Evolutionary conservation across 139 green algal species (phyloP), one percentile per base, ranked within the genome.

Genomic region (Nannochloris sp.): DNA sequence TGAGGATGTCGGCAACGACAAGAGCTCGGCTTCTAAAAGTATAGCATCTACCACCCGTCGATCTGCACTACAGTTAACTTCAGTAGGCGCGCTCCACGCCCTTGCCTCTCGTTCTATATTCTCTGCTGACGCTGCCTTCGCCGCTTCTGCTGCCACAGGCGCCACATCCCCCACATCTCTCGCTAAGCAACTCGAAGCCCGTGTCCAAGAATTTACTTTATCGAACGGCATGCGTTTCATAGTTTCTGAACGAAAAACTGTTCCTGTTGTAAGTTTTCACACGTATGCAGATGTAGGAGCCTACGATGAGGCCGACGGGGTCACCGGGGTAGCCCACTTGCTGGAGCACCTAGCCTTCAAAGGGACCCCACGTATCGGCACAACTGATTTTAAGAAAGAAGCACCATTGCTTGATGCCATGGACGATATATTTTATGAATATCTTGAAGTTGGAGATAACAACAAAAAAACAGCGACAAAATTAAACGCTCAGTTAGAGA

Each of bases 331-430:
- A 32, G 90, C 90, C 0, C 90, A 96, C 64, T 60, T 97, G 38
- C 67, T 96, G 47, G 90, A 96, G 75, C 89, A 96, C 58, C 68
- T 92, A 63, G 90, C 86, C 1, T 93, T 93, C 77, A 95, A 95
- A 65, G 87, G 83, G 42, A 79, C 66, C 42, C 46, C 57, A 6
- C 44, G 65, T 13, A 72, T 89, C 6, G 83, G 84, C 7, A 85
- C 69, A 10, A 57, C 23, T 0, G 69, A 89, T 42, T 80, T 65
- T 30, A 30, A 29, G 8, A 42, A 35, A 6, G 84, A 90, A 53
- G 67, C 67, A 9, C 35, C 51, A 4, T 24, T 95, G 33, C 80
- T 95, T 33, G 81, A 92, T 10, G 54, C 70, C 0, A 27, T 89
- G 35, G 88, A 95, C 36, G 84, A 90, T 39, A 78, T 47, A 14